Evolutionary conservation across 768 basidiomycete genomes (phyloP).

Genomic region (Amanita phalloides): DNA sequence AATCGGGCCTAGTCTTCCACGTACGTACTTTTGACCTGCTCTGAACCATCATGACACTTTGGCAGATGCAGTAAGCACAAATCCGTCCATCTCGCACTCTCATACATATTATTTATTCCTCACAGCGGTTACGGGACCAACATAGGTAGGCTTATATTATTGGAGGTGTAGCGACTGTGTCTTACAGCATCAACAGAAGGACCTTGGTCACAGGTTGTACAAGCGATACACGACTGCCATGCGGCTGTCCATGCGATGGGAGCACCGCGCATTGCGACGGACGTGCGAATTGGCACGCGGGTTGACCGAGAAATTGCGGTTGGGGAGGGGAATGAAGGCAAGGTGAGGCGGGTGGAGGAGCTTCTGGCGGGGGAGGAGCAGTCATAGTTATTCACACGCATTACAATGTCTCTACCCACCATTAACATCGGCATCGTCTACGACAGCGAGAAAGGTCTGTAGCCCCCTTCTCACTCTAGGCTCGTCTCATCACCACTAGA

Average conservation of each 20-base stretch:
- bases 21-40: constrained; percentile 22
- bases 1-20: constrained; percentile 75
- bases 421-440: constrained; percentile 55
- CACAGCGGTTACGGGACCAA: constrained; percentile 87
- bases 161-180: not conserved
- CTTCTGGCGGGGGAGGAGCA: constrained; percentile 43
- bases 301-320: constrained; percentile 50
- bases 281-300: constrained; percentile 92
- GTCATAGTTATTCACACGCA: constrained; percentile 23
- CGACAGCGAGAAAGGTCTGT: constrained; percentile 58
- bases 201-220: constrained; percentile 74
- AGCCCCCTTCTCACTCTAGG: not conserved
- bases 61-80: constrained; percentile 57
- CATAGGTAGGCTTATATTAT: constrained; percentile 35
- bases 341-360: constrained; percentile 73
- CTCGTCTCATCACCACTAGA: constrained; percentile 26
- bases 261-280: constrained; percentile 72
- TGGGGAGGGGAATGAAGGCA: constrained; percentile 67
- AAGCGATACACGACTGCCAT: constrained; percentile 89
- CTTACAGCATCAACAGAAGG: constrained; percentile 41
- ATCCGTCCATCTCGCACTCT: not conserved
- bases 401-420: constrained; percentile 54
- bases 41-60: constrained; percentile 5
- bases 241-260: constrained; percentile 73
- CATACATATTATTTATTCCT: not conserved